A percentile compares a stretch with the other conserved stretches of the same genome.
These are phyloP conservation scores for Trametes sp. DNA, from an alignment of 1,284 basidiomycete genomes.

Conservation along the genomic window DNA sequence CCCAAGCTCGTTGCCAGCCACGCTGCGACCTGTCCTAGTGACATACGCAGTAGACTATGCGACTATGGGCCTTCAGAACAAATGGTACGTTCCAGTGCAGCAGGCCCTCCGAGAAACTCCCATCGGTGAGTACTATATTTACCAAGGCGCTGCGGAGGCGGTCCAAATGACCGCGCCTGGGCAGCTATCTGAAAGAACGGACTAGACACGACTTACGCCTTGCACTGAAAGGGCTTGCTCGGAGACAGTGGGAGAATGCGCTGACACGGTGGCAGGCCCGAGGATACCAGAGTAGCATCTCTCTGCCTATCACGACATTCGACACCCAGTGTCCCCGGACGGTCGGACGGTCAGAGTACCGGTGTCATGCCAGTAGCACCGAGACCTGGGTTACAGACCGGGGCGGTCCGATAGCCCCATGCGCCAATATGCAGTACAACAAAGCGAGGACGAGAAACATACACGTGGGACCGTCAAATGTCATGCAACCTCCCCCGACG, in stretches of 20 bases:
- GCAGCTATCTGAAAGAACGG: not conserved
- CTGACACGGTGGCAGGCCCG: conserved; percentile 1
- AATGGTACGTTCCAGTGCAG: too few species aligned
- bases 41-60: too few species aligned
- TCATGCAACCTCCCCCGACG: not conserved
- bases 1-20: not conserved
- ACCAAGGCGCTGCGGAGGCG: conserved; percentile 1
- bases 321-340: too few species aligned
- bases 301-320: too few species aligned
- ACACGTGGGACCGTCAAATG: not conserved
- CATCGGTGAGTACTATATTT: conserved; percentile 7
- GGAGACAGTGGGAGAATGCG: not conserved
- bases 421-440: not conserved
- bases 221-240: not conserved
- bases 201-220: not conserved
- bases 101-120: conserved; percentile 1
- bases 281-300: conserved; percentile 1
- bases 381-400: not conserved
- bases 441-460: not conserved
- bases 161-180: not conserved
- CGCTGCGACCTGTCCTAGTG: not conserved
- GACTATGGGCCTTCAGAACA: too few species aligned
- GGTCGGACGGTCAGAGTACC: not conserved
- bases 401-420: not conserved
- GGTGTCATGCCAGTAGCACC: not conserved